A percentile compares a stretch with the other conserved stretches of the same genome.
These are phyloP conservation scores for Plasmodium knowlesi DNA, from an alignment of 169 alveolate genomes.

Conservation along the genomic window DNA sequence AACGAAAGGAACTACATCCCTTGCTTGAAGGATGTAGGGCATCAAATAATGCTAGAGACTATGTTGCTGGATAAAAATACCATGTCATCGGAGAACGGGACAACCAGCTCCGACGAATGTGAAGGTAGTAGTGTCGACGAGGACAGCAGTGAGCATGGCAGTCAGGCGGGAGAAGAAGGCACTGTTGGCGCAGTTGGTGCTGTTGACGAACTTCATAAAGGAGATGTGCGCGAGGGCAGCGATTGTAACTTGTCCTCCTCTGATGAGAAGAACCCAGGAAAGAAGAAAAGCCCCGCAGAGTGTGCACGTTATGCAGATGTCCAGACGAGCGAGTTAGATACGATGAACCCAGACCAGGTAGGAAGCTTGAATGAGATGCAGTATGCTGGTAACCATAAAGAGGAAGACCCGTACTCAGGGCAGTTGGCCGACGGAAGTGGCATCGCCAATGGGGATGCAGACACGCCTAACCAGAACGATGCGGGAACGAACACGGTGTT, in stretches of 20 bases:
- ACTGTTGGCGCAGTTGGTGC: background rate
- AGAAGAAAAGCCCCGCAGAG: background rate
- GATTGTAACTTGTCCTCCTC: background rate
- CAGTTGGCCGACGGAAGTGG: background rate
- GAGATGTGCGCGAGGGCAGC: background rate
- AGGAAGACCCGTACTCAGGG: background rate
- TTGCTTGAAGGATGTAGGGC: conserved; percentile 82
- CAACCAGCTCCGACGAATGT: background rate
- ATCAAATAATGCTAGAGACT: conserved; percentile 81
- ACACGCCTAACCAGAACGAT: background rate
- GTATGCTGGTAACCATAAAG: background rate
- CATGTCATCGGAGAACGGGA: conserved; percentile 11
- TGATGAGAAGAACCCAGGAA: background rate
- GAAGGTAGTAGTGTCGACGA: background rate
- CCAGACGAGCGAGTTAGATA: background rate
- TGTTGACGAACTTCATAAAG: background rate
- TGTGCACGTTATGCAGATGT: background rate
- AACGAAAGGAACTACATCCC: conserved; percentile 83
- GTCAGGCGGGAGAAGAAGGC: background rate
- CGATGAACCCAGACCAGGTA: background rate
- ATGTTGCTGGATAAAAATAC: conserved; percentile 69
- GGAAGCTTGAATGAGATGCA: background rate
- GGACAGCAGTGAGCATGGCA: background rate
- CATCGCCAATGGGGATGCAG: background rate
- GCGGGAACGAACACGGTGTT: background rate